Base-by-base conservation (phyloP, 129 eudicot genomes). In the Chrysanthemum makinoi region DNA sequence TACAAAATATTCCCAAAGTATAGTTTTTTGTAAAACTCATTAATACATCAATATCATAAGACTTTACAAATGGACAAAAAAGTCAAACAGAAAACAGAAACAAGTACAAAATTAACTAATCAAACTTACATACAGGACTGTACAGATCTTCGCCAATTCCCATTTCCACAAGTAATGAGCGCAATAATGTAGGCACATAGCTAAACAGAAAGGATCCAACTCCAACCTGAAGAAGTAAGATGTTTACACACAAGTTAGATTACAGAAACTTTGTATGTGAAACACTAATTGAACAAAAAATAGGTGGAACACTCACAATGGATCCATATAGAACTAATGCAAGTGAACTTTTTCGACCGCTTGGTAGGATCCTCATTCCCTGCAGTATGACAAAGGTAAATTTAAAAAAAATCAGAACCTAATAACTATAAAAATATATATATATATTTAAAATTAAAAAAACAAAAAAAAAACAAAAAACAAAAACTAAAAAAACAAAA, bases 321-420 rank as follows among this genome's bases (percentile, higher is more conserved):
- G 80, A 90, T 33, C 97, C 85, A 75, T 95, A 95, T 66, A 90
- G 16, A 74, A 90, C 73, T 51, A 95, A 70, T 51, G 81, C 96
- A 39, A 95, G 84, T 12, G 97, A 87, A 65, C 79, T 84, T 75
- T 80, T 86, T 66, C 88, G 84, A 71, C 99, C 96, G 68, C 91
- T 95, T 63, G 99, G 97, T 22, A 95, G 97, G 51, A 90, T 84
- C 84, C 77, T 84, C 99, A 95, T 95, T 59, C 99, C 99, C 99
- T 95, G 94, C 55, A 60, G 81, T 48, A 73, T 62, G 56, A 19
- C 33, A 19, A 7, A 54, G 28, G 33, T 74, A 54, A 20, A 53
- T 14, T 65, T 24, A 22, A 7, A 60, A 6, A 51, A 51, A 12
- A 15, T 54, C 12, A 35, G 18, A 11, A 55, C 19, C 10, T 14